Percentiles rank a stretch among this genome's conserved stretches.
Evolutionary conservation across 345 rosid genomes (phyloP).

Genomic region (Eutrema yunnanense): DNA sequence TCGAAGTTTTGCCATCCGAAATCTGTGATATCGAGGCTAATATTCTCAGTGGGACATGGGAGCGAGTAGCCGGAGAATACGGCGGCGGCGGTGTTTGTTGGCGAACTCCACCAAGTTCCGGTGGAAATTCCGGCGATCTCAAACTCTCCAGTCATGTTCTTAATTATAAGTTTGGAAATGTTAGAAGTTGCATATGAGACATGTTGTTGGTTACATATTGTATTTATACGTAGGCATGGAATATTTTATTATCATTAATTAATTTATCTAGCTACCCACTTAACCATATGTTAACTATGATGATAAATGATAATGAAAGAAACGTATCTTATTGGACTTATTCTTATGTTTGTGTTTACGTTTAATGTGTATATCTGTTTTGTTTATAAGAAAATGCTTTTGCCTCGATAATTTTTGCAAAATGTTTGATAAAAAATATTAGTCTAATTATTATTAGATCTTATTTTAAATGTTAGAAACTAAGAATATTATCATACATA

Average conservation of each 20-base stretch:
- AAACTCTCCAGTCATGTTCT: slow-evolving; percentile 71
- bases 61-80: slow-evolving; percentile 7
- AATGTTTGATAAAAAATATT: not conserved
- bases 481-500: not conserved
- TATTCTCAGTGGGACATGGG: slow-evolving; percentile 7
- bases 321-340: slow-evolving; percentile 6
- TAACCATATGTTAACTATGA: slow-evolving; percentile 3
- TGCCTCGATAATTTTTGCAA: not conserved
- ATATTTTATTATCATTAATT: not conserved
- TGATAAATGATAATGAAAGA: not conserved
- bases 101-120: slow-evolving; percentile 64
- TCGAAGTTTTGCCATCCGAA: slow-evolving; percentile 26
- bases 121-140: slow-evolving; percentile 54
- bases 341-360: not conserved
- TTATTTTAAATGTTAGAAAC: not conserved
- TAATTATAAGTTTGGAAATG: not conserved
- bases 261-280: slow-evolving; percentile 19
- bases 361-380: not conserved
- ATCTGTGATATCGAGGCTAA: slow-evolving; percentile 13
- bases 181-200: slow-evolving; percentile 24
- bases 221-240: slow-evolving; percentile 26
- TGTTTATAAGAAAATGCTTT: not conserved
- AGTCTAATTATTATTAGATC: too few relatives aligned
- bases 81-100: slow-evolving; percentile 16
- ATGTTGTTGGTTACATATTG: slow-evolving; percentile 17